phyloP scores from a whole-genome alignment of 1,139 yeast species.

The Arxiozyma slooffiae region DNA sequence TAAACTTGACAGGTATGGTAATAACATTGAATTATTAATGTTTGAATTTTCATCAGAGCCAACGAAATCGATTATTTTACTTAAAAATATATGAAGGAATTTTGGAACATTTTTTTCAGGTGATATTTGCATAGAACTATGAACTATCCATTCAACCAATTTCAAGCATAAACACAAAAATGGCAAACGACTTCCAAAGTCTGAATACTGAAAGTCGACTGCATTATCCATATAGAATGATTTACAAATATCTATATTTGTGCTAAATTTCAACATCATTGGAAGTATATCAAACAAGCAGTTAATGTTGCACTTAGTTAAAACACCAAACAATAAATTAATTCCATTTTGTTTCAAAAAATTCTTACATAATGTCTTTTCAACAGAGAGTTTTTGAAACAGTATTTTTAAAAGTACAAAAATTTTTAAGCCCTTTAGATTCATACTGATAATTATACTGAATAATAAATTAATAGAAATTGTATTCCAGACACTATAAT shows the following conservation, averaged over 20 bases:
- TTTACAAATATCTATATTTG: not conserved
- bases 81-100: not conserved
- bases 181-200: not conserved
- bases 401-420: not conserved
- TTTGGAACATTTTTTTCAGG: not conserved
- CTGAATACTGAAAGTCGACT: not conserved
- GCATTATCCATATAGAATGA: not conserved
- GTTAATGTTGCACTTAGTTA: conserved; percentile 31
- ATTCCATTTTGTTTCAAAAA: conserved; percentile 1
- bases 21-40: conserved; percentile 14
- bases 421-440: not conserved
- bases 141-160: conserved; percentile 31
- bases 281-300: not conserved
- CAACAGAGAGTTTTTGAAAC: not conserved
- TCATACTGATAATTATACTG: not conserved
- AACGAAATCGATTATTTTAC: conserved; percentile 14
- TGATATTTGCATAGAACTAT: conserved; percentile 24
- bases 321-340: conserved; percentile 27
- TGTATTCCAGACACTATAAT: not conserved
- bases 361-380: not conserved
- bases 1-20: conserved; percentile 22
- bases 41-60: conserved; percentile 9
- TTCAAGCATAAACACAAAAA: conserved; percentile 16
- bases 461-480: not conserved
- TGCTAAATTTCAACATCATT: not conserved